Base-by-base conservation (phyloP, 1,284 basidiomycete genomes). In the Ceratobasidium theobromae region DNA sequence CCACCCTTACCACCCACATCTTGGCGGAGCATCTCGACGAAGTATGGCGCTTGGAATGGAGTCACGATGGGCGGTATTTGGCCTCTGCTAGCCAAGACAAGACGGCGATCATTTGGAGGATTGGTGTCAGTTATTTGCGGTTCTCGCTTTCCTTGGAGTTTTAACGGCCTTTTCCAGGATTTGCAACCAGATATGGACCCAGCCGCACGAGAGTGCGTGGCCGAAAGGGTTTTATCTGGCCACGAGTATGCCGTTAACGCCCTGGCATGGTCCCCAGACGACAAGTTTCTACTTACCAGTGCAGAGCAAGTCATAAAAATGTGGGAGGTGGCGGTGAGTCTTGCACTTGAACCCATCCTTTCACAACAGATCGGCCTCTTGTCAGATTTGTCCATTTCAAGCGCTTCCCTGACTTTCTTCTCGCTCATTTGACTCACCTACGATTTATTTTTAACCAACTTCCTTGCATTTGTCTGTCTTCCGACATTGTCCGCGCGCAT, bases 31-130 rank as follows among this genome's bases (percentile, higher is more conserved):
- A 99, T 76, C 82, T 81, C 12, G 93, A 98, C 74, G 94, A 99
- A 75, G 94, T 99, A 12, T 99, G 96, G 95, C 87, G 91, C 72
- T 78, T 98, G 68, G 89, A 89, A 74, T 99, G 95, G 92, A 97
- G 94, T 75, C 91, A 94, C 72, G 87, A 89, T 74, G 96, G 97
- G 3, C 78, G 78, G 52, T 87, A 84, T 72, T 81, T 99, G 38
- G 97, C 95, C 14, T 95, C 88, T 69, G 91, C 89, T 35, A 91
- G 95, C 67, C 91, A 85, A 74, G 95, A 98, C 76, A 86, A 85
- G 77, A 82, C 83, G 1, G 93, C 91, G 6, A 91, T 97, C 69
- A 89, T 98, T 60, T 99, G 95, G 95, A 82, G 82, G 58, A 81
- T 93, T 66, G 86, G 85, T 75, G 92, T 92, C 74, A 74, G 87